These are phyloP conservation scores for Diplodia scrobiculata DNA, from an alignment of 2,329 filamentous ascomycete genomes.

Conservation along the genomic window DNA sequence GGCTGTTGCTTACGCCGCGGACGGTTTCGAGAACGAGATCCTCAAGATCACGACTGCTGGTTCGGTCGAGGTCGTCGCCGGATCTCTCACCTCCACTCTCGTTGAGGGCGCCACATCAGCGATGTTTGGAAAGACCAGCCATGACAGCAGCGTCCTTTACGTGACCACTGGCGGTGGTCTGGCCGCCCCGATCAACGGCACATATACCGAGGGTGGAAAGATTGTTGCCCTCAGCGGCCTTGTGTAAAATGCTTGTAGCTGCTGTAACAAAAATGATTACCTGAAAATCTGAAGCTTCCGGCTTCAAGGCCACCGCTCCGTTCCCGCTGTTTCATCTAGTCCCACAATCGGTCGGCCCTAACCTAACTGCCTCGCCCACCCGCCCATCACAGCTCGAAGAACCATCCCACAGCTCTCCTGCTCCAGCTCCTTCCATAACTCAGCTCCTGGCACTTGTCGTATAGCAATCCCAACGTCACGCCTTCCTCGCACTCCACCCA, in stretches of 20 bases:
- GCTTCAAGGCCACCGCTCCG: not conserved
- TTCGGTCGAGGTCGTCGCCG: slow-evolving; percentile 28
- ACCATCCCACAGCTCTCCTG: slow-evolving; percentile 25
- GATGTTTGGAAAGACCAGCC: slow-evolving; percentile 32
- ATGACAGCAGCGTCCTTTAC: slow-evolving; percentile 34
- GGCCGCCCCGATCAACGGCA: slow-evolving; percentile 33
- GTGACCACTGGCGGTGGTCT: slow-evolving; percentile 36
- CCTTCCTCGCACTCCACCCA: slow-evolving; percentile 19
- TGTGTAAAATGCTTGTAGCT: slow-evolving; percentile 34
- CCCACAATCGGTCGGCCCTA: slow-evolving; percentile 36
- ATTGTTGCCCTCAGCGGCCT: slow-evolving; percentile 33
- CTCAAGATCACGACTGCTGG: slow-evolving; percentile 32
- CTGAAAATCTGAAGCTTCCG: not conserved
- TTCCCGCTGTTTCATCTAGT: slow-evolving; percentile 34
- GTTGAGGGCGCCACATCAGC: slow-evolving; percentile 33
- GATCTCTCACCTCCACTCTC: slow-evolving; percentile 11
- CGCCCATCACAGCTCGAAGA: slow-evolving; percentile 33
- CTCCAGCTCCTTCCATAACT: not conserved
- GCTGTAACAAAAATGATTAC: slow-evolving; percentile 41
- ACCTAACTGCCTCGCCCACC: slow-evolving; percentile 33
- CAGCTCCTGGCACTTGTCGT: slow-evolving; percentile 4
- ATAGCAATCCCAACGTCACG: slow-evolving; percentile 21
- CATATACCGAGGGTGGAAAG: slow-evolving; percentile 35
- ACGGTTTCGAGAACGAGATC: slow-evolving; percentile 24
- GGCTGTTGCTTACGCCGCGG: slow-evolving; percentile 7